phyloP scores from a whole-genome alignment of 257 asterid genomes.

The Datura wrightii region DNA sequence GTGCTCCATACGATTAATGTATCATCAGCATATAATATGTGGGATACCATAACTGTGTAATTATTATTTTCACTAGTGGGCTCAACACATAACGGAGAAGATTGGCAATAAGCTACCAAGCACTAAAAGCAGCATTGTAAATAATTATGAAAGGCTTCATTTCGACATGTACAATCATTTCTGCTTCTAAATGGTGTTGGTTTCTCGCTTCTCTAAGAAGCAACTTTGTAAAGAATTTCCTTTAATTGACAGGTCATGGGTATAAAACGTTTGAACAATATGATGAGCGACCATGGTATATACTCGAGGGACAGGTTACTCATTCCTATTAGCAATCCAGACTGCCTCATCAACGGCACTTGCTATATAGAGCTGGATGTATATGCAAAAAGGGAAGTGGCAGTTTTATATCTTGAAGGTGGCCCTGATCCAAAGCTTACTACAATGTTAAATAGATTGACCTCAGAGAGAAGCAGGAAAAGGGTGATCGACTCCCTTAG shows the following conservation, averaged over 20 bases:
- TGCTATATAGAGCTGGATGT: slow-evolving; percentile 90
- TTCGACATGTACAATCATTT: neutral
- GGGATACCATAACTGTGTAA: neutral
- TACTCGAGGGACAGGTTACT: slow-evolving; percentile 92
- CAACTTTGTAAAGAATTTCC: slow-evolving; percentile 2
- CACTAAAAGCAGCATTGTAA: neutral
- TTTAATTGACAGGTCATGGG: slow-evolving; percentile 65
- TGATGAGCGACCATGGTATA: slow-evolving; percentile 98
- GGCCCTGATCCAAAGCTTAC: slow-evolving; percentile 57
- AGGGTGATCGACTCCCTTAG: slow-evolving; percentile 75
- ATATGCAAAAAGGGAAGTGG: slow-evolving; percentile 94
- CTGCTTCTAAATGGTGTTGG: neutral
- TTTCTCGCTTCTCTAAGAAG: slow-evolving; percentile 22
- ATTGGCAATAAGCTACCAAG: neutral
- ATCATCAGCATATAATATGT: neutral
- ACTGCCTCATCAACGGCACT: slow-evolving; percentile 61
- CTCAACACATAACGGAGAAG: neutral
- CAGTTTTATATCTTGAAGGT: slow-evolving; percentile 88
- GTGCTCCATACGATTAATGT: neutral
- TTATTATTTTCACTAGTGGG: neutral
- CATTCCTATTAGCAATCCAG: slow-evolving; percentile 79
- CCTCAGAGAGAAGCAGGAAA: slow-evolving; percentile 65
- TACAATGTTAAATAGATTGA: slow-evolving; percentile 45
- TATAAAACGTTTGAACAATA: slow-evolving; percentile 89
- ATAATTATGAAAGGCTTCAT: neutral